These are phyloP conservation scores for Rugosomyces carneus DNA, from an alignment of 1,284 basidiomycete species.

Conservation along the genomic window DNA sequence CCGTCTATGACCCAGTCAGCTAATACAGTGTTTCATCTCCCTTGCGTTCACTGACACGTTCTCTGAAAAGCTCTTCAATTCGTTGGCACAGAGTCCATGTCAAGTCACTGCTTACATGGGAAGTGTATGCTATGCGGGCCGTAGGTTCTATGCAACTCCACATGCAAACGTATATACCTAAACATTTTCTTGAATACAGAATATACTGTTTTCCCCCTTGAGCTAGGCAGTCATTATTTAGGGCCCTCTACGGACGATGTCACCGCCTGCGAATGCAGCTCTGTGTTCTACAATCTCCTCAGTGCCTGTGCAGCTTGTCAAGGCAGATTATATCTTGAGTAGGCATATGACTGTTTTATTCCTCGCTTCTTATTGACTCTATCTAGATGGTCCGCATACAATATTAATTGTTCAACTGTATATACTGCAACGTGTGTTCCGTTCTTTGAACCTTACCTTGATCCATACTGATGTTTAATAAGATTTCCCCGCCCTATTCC, in stretches of 20 bases:
- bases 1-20: neutral
- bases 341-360: neutral
- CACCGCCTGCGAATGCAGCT: slow-evolving; percentile 32
- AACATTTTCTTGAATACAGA: slow-evolving; percentile 13
- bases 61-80: slow-evolving; percentile 13
- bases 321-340: slow-evolving; percentile 20
- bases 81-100: slow-evolving; percentile 16
- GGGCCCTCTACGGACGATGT: slow-evolving; percentile 23
- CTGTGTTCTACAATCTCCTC: slow-evolving; percentile 34
- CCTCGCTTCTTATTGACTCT: neutral
- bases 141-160: slow-evolving; percentile 18
- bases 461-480: neutral
- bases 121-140: slow-evolving; percentile 29
- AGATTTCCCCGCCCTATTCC: slow-evolving; percentile 30
- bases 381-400: slow-evolving; percentile 30
- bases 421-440: slow-evolving; percentile 21
- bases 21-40: neutral
- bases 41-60: neutral
- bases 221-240: slow-evolving; percentile 24
- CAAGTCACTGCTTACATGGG: slow-evolving; percentile 23
- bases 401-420: slow-evolving; percentile 28
- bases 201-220: slow-evolving; percentile 27
- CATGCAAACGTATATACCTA: neutral
- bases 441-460: neutral
- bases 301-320: slow-evolving; percentile 35